Conservation (phyloP, 306 rosid genomes). For the Acacia crassicarpa region DNA sequence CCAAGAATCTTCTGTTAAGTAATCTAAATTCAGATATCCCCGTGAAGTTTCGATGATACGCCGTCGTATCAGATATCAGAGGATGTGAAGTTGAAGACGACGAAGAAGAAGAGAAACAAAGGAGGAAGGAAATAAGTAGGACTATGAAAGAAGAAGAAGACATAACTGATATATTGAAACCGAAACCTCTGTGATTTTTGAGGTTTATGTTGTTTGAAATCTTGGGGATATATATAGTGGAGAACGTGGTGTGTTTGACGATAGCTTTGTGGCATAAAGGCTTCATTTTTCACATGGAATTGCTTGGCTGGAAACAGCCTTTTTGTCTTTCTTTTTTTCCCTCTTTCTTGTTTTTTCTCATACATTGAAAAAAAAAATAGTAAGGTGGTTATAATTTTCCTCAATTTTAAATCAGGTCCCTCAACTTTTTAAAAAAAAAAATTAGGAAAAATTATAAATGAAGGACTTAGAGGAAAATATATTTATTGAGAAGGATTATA, state of each 20-base stretch:
- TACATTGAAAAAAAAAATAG: too few species aligned
- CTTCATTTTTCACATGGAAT: not conserved
- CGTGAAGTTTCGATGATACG: slow-evolving; percentile 55
- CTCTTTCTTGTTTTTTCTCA: not conserved
- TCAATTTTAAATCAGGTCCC: too few species aligned
- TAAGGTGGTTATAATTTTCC: too few species aligned
- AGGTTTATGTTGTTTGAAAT: not conserved
- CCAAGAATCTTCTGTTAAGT: slow-evolving; percentile 53
- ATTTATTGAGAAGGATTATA: too few species aligned
- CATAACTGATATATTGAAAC: not conserved
- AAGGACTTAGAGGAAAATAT: too few species aligned
- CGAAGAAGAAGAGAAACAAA: not conserved
- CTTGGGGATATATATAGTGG: not conserved
- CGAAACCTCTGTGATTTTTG: not conserved
- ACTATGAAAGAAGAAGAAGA: not conserved
- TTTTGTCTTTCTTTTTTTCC: not conserved
- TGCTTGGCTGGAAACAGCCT: slow-evolving; percentile 4
- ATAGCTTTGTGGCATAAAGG: not conserved
- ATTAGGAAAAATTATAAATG: too few species aligned
- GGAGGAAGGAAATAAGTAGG: not conserved
- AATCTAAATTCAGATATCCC: slow-evolving; percentile 67
- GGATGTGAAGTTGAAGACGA: slow-evolving; percentile 34
- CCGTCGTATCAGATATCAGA: slow-evolving; percentile 34
- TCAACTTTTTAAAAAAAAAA: too few species aligned
- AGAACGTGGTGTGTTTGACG: slow-evolving; percentile 4